Evolutionary conservation across 169 alveolate species (phyloP).

Genomic region (Amoebophrya sp.): DNA sequence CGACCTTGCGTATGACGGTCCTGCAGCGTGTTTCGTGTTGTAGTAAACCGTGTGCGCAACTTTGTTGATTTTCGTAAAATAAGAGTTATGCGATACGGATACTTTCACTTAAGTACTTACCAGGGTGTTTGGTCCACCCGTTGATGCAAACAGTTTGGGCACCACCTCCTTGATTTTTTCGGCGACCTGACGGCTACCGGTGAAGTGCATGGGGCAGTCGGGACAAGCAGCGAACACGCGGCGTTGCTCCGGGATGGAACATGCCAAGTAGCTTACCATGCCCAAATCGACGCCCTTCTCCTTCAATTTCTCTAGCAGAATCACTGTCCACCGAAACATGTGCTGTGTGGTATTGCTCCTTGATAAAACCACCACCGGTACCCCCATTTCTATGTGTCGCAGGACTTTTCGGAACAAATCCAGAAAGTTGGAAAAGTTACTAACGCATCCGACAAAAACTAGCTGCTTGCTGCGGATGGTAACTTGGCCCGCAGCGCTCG

Average conservation of each 20-base stretch:
- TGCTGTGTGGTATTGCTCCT: conserved; percentile 29
- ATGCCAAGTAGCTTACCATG: not conserved
- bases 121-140: conserved; percentile 33
- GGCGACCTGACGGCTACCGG: conserved; percentile 19
- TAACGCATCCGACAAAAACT: conserved; percentile 25
- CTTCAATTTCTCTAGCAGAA: not conserved
- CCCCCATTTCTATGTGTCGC: not conserved
- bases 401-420: conserved; percentile 22
- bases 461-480: not conserved
- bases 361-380: conserved; percentile 20
- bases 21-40: too few relatives aligned
- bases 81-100: too few relatives aligned
- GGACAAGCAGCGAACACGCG: not conserved
- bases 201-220: conserved; percentile 25
- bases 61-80: too few relatives aligned
- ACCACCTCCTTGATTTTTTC: not conserved
- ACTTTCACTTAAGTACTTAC: too few relatives aligned
- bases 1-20: too few relatives aligned
- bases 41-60: too few relatives aligned
- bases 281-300: not conserved
- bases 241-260: conserved; percentile 26
- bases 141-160: not conserved
- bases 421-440: conserved; percentile 20
- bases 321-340: conserved; percentile 3
- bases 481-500: not conserved